These are phyloP conservation scores for Tulasnella sp. DNA, from an alignment of 768 basidiomycete genomes.

Conservation along the genomic window DNA sequence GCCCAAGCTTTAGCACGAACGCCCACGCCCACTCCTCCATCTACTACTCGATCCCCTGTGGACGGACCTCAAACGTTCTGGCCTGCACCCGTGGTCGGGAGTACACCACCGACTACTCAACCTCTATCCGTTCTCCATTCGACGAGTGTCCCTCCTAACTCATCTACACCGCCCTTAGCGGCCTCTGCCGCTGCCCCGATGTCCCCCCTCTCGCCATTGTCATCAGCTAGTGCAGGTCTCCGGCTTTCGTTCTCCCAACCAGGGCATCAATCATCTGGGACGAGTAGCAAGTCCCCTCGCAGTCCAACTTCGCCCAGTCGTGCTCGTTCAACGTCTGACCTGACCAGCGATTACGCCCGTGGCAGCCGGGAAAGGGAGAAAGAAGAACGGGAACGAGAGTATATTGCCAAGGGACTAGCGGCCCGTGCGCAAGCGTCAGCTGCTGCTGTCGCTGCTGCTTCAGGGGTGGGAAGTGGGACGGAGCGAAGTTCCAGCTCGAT, in stretches of 20 bases:
- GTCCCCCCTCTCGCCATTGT: constrained; percentile 5
- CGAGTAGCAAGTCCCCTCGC: not conserved
- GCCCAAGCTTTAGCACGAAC: not conserved
- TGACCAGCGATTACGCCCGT: constrained; percentile 4
- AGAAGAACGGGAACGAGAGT: constrained; percentile 8
- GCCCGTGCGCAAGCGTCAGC: not conserved
- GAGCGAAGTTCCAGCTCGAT: not conserved
- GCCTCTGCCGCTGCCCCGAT: not conserved
- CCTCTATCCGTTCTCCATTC: not conserved
- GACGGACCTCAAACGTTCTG: not conserved
- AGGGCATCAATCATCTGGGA: not conserved
- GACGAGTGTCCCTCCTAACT: not conserved
- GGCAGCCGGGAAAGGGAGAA: constrained; percentile 2
- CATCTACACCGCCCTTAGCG: not conserved
- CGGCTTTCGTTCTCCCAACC: no score
- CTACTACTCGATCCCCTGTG: not conserved
- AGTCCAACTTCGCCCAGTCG: constrained; percentile 9
- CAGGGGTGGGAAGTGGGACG: not conserved
- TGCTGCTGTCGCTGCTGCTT: not conserved
- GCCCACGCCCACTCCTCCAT: not conserved
- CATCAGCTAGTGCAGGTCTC: constrained; percentile 1
- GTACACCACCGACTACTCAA: no score
- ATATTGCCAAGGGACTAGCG: not conserved
- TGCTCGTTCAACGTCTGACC: constrained; percentile 15
- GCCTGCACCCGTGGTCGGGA: not conserved